These are phyloP conservation scores for Fragilaria radians DNA, from an alignment of 108 stramenopile species.

Conservation along the genomic window DNA sequence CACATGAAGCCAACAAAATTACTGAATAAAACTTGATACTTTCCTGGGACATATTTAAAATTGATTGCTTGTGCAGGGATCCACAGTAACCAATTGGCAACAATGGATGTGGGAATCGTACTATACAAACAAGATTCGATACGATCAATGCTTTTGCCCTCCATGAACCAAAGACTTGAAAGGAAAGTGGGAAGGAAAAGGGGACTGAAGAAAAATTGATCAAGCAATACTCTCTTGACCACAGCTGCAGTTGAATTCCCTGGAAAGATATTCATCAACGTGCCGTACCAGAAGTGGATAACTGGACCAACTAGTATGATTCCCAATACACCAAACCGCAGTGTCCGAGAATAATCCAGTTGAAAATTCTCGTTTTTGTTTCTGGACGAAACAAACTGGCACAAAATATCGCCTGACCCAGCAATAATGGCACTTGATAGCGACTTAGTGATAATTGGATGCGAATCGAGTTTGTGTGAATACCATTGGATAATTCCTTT, in stretches of 20 bases:
- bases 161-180: conserved; percentile 54
- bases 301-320: conserved; percentile 73
- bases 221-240: conserved; percentile 41
- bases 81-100: conserved; percentile 80
- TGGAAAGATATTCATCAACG: conserved; percentile 45
- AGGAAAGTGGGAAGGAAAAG: conserved; percentile 64
- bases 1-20: conserved; percentile 80
- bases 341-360: conserved; percentile 45
- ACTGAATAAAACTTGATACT: conserved; percentile 75
- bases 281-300: conserved; percentile 69
- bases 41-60: conserved; percentile 60
- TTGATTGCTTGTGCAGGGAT: conserved; percentile 74
- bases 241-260: conserved; percentile 28
- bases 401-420: conserved; percentile 59
- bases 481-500: no score
- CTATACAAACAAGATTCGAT: conserved; percentile 18
- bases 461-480: conserved; percentile 41
- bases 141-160: conserved; percentile 22
- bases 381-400: conserved; percentile 37
- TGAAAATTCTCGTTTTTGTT: neutral
- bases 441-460: conserved; percentile 70
- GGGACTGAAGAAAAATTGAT: conserved; percentile 74
- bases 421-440: conserved; percentile 66
- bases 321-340: conserved; percentile 58
- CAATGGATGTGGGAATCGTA: conserved; percentile 36